A percentile compares a stretch with the other conserved stretches of the same genome.
Conservation (phyloP, 495 filamentous ascomycete genomes). For the Penicillium riverlandense region DNA sequence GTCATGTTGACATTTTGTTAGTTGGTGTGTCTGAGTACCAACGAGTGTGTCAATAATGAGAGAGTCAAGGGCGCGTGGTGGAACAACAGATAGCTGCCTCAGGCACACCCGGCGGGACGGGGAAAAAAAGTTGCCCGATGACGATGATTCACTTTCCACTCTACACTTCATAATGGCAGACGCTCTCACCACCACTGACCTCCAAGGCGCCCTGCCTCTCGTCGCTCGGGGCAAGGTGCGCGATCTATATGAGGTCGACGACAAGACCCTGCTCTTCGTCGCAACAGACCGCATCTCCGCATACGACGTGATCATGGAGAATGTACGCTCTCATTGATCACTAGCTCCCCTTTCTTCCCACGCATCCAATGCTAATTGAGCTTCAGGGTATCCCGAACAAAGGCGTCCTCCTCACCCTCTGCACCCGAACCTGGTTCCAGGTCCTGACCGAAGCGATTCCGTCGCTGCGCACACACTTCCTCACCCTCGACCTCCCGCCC, state of each 20-base stretch:
- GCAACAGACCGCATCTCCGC: slow-evolving; percentile 90
- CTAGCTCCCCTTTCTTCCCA: not conserved
- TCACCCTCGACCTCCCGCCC: slow-evolving; percentile 59
- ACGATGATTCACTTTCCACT: slow-evolving; percentile 5
- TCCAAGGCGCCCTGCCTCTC: slow-evolving; percentile 46
- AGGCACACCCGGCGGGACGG: slow-evolving; percentile 4
- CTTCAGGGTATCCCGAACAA: slow-evolving; percentile 71
- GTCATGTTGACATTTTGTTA: slow-evolving; percentile 45
- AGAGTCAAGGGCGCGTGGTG: slow-evolving; percentile 8
- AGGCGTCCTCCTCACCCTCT: slow-evolving; percentile 75
- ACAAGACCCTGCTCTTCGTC: slow-evolving; percentile 75
- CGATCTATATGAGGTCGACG: slow-evolving; percentile 71
- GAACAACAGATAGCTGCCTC: slow-evolving; percentile 16
- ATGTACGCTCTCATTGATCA: slow-evolving; percentile 38
- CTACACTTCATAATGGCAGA: slow-evolving; percentile 30
- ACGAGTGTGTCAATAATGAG: slow-evolving; percentile 1
- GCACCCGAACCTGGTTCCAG: slow-evolving; percentile 81
- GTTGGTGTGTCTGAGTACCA: too few relatives aligned
- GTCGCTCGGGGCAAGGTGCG: slow-evolving; percentile 71
- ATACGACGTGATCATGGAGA: slow-evolving; percentile 86
- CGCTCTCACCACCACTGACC: slow-evolving; percentile 44
- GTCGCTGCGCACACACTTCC: slow-evolving; percentile 65
- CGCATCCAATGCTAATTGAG: not conserved
- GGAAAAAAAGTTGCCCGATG: slow-evolving; percentile 13
- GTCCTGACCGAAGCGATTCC: slow-evolving; percentile 61